phyloP scores from a whole-genome alignment of 306 rosid species.

The Cucurbita ficifolia region DNA sequence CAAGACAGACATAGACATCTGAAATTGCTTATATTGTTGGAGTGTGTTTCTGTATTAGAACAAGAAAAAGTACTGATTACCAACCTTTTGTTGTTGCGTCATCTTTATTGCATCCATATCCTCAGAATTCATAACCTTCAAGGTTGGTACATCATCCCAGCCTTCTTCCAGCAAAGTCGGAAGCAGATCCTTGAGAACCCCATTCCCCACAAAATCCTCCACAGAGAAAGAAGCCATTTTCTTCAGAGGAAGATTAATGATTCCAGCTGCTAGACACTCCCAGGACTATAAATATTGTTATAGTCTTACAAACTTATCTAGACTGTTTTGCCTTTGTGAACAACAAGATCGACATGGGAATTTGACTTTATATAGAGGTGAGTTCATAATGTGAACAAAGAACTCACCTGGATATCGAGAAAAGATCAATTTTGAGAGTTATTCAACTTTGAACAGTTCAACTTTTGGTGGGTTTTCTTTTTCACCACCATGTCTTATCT shows the following conservation, averaged over 20 bases:
- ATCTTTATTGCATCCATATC: slow-evolving; percentile 66
- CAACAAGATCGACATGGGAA: neutral
- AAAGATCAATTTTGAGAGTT: neutral
- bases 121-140: slow-evolving; percentile 64
- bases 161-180: slow-evolving; percentile 66
- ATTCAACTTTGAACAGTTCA: neutral
- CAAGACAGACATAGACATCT: neutral
- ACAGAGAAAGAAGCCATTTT: slow-evolving; percentile 70
- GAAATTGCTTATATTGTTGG: neutral
- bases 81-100: slow-evolving; percentile 64
- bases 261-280: neutral
- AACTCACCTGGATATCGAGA: neutral
- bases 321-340: neutral
- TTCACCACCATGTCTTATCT: neutral
- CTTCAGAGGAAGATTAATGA: neutral
- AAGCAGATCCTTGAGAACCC: slow-evolving; percentile 50
- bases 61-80: neutral
- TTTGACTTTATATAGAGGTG: neutral
- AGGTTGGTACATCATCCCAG: slow-evolving; percentile 86
- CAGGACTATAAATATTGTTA: neutral
- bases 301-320: neutral
- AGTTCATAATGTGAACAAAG: neutral
- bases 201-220: slow-evolving; percentile 70
- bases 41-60: neutral
- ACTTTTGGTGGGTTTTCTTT: neutral